Conservation (phyloP, 2,329 filamentous ascomycete species). For the Epichloe sylvatica region DNA sequence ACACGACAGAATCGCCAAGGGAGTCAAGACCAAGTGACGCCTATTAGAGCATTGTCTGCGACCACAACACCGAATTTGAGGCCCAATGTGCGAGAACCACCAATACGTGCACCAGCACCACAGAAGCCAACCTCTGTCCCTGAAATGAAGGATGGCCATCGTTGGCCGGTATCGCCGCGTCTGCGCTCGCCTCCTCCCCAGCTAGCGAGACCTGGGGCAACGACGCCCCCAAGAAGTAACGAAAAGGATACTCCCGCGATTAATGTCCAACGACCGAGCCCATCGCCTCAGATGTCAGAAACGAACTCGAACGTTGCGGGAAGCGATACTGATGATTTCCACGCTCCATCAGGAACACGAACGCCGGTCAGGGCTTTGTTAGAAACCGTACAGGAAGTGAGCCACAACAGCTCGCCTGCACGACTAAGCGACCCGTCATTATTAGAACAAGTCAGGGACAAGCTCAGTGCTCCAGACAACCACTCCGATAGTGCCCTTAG, state of each 20-base stretch:
- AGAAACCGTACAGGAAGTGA: constrained; percentile 86
- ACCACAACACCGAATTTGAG: constrained; percentile 53
- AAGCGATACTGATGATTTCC: constrained; percentile 38
- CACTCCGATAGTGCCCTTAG: constrained; percentile 28
- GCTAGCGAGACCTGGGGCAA: constrained; percentile 31
- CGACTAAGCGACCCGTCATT: constrained; percentile 28
- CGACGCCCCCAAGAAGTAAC: constrained; percentile 26
- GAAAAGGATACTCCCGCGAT: constrained; percentile 39
- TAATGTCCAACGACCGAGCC: constrained; percentile 37
- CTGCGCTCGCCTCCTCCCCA: constrained; percentile 55
- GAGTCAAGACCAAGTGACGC: constrained; percentile 45
- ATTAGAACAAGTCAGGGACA: constrained; percentile 38
- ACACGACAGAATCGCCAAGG: constrained; percentile 36
- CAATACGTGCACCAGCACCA: constrained; percentile 46
- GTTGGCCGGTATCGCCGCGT: constrained; percentile 67
- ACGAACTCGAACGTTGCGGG: constrained; percentile 28
- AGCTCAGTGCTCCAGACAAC: constrained; percentile 27
- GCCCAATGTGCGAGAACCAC: constrained; percentile 45
- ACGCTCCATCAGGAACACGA: constrained; percentile 36
- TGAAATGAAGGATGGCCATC: constrained; percentile 43
- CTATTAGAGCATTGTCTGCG: constrained; percentile 55
- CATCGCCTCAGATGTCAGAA: constrained; percentile 29
- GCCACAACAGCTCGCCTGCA: constrained; percentile 57
- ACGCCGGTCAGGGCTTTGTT: constrained; percentile 53
- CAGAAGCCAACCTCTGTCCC: constrained; percentile 42